Evolutionary conservation across 129 eudicot species (phyloP).

Genomic region (Flaveria linearis): DNA sequence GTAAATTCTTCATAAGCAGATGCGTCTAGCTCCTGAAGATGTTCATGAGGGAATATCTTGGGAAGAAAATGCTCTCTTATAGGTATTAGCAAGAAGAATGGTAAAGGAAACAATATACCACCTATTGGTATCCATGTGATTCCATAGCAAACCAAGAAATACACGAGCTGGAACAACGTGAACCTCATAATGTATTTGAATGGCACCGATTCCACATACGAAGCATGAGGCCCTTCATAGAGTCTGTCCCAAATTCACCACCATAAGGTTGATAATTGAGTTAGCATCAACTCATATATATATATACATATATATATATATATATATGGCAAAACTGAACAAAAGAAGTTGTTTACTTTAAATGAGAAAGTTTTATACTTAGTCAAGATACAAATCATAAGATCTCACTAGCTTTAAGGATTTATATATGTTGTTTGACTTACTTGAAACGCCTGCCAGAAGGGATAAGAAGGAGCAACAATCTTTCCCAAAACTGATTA

Average conservation of each 20-base stretch:
- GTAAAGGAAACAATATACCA: conserved; percentile 81
- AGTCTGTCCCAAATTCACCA: conserved; percentile 45
- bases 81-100: conserved; percentile 66
- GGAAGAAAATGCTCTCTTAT: conserved; percentile 76
- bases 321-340: too few relatives aligned
- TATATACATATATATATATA: too few relatives aligned
- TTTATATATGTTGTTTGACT: conserved; percentile 9
- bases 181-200: conserved; percentile 57
- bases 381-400: too few relatives aligned
- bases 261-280: neutral
- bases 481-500: conserved; percentile 72
- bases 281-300: neutral
- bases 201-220: conserved; percentile 67
- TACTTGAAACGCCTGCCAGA: conserved; percentile 61
- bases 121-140: conserved; percentile 90
- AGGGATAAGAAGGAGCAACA: conserved; percentile 63
- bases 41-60: conserved; percentile 51
- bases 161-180: conserved; percentile 62
- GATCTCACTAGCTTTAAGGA: neutral
- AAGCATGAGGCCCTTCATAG: conserved; percentile 56
- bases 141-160: conserved; percentile 70
- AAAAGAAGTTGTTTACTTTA: too few relatives aligned
- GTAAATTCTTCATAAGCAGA: conserved; percentile 74
- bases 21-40: conserved; percentile 76
- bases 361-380: too few relatives aligned